Percentiles rank a stretch among this genome's conserved stretches.
Evolutionary conservation across 768 basidiomycete genomes (phyloP).

Genomic region (Mycena maculata): DNA sequence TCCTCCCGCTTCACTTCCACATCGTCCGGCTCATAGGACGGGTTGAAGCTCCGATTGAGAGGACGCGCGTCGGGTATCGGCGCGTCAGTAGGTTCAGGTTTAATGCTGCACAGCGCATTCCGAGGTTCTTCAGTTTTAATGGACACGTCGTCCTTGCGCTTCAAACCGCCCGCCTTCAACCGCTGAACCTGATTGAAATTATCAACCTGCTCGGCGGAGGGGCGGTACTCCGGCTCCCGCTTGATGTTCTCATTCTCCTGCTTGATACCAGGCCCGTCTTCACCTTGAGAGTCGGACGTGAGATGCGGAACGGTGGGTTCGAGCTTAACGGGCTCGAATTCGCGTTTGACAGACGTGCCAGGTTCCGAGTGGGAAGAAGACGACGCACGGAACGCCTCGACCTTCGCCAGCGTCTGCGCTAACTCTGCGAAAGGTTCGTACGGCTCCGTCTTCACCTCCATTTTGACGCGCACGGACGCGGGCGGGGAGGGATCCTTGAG

Average conservation of each 20-base stretch:
- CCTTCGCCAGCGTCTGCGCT: neutral
- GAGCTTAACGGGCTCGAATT: too few species aligned
- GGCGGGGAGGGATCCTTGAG: neutral
- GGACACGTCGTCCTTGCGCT: too few species aligned
- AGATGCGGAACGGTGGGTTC: too few species aligned
- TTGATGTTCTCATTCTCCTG: neutral
- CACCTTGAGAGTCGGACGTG: too few species aligned
- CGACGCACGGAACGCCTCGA: neutral
- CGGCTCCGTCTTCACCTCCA: neutral
- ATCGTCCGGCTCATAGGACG: slow-evolving; percentile 1
- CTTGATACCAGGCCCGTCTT: slow-evolving; percentile 12
- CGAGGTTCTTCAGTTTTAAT: neutral
- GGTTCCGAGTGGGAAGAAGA: too few species aligned
- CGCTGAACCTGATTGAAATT: too few species aligned
- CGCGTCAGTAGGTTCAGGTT: slow-evolving; percentile 9
- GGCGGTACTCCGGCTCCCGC: too few species aligned
- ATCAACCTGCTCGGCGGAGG: too few species aligned
- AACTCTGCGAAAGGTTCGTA: neutral
- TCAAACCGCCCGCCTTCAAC: too few species aligned
- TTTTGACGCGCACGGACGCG: neutral
- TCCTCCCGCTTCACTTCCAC: neutral
- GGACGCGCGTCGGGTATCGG: neutral
- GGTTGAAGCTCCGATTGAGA: neutral
- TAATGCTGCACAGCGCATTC: neutral
- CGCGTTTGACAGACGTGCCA: too few species aligned